Evolutionary conservation across 257 asterid species (phyloP), one percentile per base, ranked within the genome.

Genomic region (Solanum arcanum): DNA sequence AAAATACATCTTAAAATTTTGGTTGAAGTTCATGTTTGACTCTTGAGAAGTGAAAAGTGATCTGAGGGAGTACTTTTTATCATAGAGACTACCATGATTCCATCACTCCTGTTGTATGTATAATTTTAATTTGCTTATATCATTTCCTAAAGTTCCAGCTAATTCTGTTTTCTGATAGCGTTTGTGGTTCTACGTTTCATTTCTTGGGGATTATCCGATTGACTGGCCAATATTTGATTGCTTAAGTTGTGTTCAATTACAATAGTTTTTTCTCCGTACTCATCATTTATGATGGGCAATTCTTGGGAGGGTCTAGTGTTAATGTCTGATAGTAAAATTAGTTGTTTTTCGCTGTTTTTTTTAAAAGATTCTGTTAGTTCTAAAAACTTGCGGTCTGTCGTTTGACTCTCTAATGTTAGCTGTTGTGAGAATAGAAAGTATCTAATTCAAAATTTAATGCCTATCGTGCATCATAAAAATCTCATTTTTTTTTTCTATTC

Each of bases 341-440:
- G 18, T 47, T 66, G 27, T 5, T 62, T 66, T 39, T 44, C 44
- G 27, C 31, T 83, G 13, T 56, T 4, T 56, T 83, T 64, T 52
- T 12, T 7, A 5, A 4, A 9, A 64, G 80, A 5, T 41, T 62
- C 21, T 84, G 31, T 25, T 14, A 18, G 27, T 41, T 60, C 64
- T 31, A 64, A 15, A 84, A 66, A 41, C 29, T 25, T 42, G 21
- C 5, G 80, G 14, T 84, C 76, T 84, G 18, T 84, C 6, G 3
- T 39, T 39, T 87, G 86, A 90, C 89, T 91, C 90, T 92, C 86
- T 62, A 37, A 87, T 83, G 83, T 89, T 86, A 87, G 87, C 90
- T 86, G 70, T 83, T 81, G 44, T 14, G 85, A 78, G 39, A 44
- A 16, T 83, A 70, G 78, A 56, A 83, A 88, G 88, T 86, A 92